Conservation (phyloP, 2,329 filamentous ascomycete genomes). For the Chaetomium globosum region DNA sequence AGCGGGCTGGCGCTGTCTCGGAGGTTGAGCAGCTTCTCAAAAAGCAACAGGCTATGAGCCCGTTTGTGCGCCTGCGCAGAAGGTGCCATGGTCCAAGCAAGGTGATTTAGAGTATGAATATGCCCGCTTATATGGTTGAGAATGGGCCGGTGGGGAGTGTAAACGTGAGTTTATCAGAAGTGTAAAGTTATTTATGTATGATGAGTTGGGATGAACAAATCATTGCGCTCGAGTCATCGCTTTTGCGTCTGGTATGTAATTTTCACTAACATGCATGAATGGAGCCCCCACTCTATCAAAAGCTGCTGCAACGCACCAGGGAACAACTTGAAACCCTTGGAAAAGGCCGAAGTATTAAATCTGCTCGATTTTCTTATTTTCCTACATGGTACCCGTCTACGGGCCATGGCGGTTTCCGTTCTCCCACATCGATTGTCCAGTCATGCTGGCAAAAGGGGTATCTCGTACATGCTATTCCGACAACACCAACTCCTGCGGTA, state of each 20-base stretch:
- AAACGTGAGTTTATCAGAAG: background rate
- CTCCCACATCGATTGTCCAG: background rate
- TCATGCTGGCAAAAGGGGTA: constrained; percentile 3
- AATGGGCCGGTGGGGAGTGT: background rate
- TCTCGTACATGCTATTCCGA: constrained; percentile 5
- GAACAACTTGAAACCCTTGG: background rate
- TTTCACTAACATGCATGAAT: constrained; percentile 7
- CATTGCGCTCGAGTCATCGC: background rate
- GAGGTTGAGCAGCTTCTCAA: constrained; percentile 78
- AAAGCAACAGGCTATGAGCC: constrained; percentile 80
- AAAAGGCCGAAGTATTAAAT: background rate
- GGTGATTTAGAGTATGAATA: background rate
- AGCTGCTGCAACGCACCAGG: background rate
- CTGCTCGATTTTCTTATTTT: background rate
- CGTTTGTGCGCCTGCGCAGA: constrained; percentile 64
- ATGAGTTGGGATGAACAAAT: background rate
- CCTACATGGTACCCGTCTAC: background rate
- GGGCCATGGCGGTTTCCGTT: background rate
- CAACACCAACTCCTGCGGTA: background rate
- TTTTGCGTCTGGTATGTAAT: background rate
- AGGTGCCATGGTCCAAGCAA: constrained; percentile 50
- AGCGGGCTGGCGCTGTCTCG: constrained; percentile 82
- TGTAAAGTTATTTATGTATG: background rate
- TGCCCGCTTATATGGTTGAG: background rate
- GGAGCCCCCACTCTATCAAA: background rate